These are phyloP conservation scores for Mycena belliarum DNA, from an alignment of 768 basidiomycete species.

Conservation along the genomic window DNA sequence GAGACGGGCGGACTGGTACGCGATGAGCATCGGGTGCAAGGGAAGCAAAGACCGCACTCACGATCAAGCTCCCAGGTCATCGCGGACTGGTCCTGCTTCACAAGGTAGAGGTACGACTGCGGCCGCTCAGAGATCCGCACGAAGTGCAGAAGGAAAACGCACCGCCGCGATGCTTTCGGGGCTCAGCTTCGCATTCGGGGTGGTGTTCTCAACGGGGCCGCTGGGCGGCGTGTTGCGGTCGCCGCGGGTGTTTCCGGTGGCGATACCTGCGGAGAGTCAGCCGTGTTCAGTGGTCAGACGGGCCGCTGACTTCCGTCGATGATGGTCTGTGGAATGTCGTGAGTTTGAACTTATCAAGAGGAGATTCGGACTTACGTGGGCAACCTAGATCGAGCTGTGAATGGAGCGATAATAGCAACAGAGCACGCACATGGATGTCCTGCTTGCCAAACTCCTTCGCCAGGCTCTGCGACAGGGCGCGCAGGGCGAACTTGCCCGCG, in stretches of 20 bases:
- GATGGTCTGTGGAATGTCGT: conserved; percentile 47
- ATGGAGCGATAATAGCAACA: background rate
- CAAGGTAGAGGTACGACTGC: conserved; percentile 15
- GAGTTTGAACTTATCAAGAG: background rate
- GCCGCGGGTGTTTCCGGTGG: conserved; percentile 27
- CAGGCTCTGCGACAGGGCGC: conserved; percentile 69
- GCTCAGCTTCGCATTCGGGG: conserved; percentile 41
- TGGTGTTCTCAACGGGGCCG: conserved; percentile 25
- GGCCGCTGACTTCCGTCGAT: conserved; percentile 60
- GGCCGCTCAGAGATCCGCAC: background rate
- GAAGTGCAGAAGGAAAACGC: conserved; percentile 18
- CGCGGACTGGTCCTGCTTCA: conserved; percentile 17
- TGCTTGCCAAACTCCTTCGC: conserved; percentile 49
- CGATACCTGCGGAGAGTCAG: conserved; percentile 31
- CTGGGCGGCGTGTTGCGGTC: conserved; percentile 41
- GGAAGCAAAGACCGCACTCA: background rate
- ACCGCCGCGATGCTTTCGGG: conserved; percentile 75
- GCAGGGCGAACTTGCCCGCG: conserved; percentile 61
- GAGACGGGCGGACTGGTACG: conserved; percentile 16
- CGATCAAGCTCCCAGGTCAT: conserved; percentile 6
- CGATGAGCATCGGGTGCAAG: background rate
- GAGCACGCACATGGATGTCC: conserved; percentile 63
- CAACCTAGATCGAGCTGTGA: conserved; percentile 41
- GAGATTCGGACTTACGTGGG: conserved; percentile 52
- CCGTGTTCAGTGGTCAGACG: background rate